Conservation (phyloP, 2,329 filamentous ascomycete species). For the Dactylellina parvicollis region DNA sequence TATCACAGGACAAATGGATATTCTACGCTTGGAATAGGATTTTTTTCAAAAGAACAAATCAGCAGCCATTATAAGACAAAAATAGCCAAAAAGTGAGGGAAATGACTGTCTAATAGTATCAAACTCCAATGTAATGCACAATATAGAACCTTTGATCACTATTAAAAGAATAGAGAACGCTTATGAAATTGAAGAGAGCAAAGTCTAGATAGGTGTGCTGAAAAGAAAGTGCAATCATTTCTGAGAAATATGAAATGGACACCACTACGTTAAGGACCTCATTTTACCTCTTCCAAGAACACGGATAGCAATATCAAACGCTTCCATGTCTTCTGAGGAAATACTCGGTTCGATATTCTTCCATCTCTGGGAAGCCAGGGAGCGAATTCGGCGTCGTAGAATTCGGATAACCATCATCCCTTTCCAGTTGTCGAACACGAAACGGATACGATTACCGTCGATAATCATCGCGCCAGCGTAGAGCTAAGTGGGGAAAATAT, state of each 20-base stretch:
- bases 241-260: background rate
- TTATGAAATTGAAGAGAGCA: too few relatives aligned
- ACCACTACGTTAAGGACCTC: slow-evolving; percentile 1
- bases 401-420: slow-evolving; percentile 88
- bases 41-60: too few relatives aligned
- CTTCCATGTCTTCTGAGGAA: slow-evolving; percentile 27
- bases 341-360: slow-evolving; percentile 33
- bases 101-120: too few relatives aligned
- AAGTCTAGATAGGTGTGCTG: too few relatives aligned
- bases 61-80: too few relatives aligned
- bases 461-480: slow-evolving; percentile 81
- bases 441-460: slow-evolving; percentile 85
- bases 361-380: slow-evolving; percentile 31
- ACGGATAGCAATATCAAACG: slow-evolving; percentile 45
- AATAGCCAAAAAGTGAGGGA: too few relatives aligned
- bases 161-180: too few relatives aligned
- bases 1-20: too few relatives aligned
- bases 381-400: slow-evolving; percentile 68
- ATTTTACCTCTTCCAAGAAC: slow-evolving; percentile 40
- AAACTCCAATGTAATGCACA: background rate
- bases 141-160: too few relatives aligned
- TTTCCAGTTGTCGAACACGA: slow-evolving; percentile 88
- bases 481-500: slow-evolving; percentile 67
- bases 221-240: too few relatives aligned
- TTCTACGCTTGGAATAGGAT: too few relatives aligned